Conservation (phyloP, 768 basidiomycete species). For the Hirschioporus abietinus region DNA sequence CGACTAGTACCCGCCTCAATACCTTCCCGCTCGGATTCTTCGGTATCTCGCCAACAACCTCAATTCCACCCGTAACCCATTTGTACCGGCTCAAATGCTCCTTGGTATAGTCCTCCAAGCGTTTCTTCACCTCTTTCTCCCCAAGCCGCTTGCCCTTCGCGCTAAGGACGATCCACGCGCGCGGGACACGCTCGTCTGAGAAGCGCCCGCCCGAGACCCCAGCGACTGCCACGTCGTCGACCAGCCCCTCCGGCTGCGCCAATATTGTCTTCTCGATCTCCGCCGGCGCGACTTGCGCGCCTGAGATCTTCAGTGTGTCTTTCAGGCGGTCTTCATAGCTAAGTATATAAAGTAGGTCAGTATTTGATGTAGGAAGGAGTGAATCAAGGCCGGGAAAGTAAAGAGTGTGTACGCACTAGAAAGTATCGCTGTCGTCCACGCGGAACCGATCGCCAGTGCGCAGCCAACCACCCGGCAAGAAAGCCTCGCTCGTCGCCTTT, state of each 20-base stretch:
- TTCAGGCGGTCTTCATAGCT: conserved; percentile 77
- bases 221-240: conserved; percentile 64
- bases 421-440: conserved; percentile 52
- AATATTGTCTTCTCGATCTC: conserved; percentile 70
- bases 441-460: conserved; percentile 68
- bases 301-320: conserved; percentile 80
- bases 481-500: conserved; percentile 60
- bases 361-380: not conserved
- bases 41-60: conserved; percentile 49
- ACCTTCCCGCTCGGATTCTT: conserved; percentile 62
- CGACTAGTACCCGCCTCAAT: conserved; percentile 45
- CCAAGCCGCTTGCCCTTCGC: conserved; percentile 46
- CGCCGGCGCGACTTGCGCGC: conserved; percentile 72
- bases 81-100: conserved; percentile 66
- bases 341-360: not conserved
- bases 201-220: conserved; percentile 71
- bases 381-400: not conserved
- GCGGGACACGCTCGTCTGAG: conserved; percentile 66
- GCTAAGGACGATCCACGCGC: conserved; percentile 75
- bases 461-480: conserved; percentile 63
- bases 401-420: conserved; percentile 45
- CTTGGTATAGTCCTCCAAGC: conserved; percentile 56
- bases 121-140: conserved; percentile 30
- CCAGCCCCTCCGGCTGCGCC: conserved; percentile 53
- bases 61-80: conserved; percentile 52